Evolutionary conservation across 2,329 filamentous ascomycete species (phyloP).

Genomic region (Metarhizium album): DNA sequence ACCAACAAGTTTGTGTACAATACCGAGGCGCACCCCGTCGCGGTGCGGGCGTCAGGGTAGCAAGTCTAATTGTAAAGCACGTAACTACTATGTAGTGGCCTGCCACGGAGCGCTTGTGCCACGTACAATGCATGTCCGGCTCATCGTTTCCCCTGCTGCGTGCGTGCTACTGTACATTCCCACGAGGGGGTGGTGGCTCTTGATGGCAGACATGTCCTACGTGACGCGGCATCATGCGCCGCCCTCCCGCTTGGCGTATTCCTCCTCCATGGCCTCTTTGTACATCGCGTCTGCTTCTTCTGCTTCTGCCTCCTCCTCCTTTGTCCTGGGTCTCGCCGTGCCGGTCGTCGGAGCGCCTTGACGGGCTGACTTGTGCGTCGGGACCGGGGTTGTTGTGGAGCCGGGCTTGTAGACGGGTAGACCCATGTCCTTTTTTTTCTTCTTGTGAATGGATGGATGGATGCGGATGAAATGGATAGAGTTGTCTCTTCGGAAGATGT

Average conservation of each 20-base stretch:
- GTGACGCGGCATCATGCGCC: constrained; percentile 16
- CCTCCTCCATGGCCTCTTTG: constrained; percentile 43
- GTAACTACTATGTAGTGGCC: too few species aligned
- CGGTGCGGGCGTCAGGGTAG: constrained; percentile 9
- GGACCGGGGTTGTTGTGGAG: neutral
- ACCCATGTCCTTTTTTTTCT: neutral
- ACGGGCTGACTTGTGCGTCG: neutral
- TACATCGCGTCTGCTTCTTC: constrained; percentile 40
- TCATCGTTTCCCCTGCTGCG: too few species aligned
- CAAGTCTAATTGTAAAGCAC: too few species aligned
- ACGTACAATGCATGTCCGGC: too few species aligned
- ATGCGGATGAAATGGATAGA: neutral
- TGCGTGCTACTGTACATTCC: too few species aligned
- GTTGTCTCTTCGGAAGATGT: too few species aligned
- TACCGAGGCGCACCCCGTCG: constrained; percentile 37
- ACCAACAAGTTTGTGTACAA: constrained; percentile 40
- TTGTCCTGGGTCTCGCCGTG: constrained; percentile 35
- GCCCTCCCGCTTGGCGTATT: constrained; percentile 44
- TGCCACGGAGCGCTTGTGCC: too few species aligned
- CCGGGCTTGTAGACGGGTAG: neutral
- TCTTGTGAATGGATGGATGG: neutral
- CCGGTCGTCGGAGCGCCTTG: constrained; percentile 21
- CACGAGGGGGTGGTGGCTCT: too few species aligned
- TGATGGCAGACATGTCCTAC: too few species aligned
- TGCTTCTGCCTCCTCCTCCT: constrained; percentile 34